phyloP scores from a whole-genome alignment of 257 asterid species.

The Capsicum chinense region DNA sequence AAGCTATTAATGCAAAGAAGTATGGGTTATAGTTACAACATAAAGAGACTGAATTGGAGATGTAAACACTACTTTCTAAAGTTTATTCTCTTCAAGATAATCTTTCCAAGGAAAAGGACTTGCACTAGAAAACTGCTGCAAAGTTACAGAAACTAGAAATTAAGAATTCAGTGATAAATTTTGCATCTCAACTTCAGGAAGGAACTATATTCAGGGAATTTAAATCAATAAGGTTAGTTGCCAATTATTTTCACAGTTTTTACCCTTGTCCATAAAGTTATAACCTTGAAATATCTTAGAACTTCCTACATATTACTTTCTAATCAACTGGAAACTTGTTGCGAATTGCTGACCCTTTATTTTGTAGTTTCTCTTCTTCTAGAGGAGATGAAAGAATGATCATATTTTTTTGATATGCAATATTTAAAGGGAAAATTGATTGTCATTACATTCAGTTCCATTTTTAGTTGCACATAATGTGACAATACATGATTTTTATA shows the following conservation, averaged over 20 bases:
- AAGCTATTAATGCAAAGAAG: conserved; percentile 37
- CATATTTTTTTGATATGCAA: not conserved
- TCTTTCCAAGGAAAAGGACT: conserved; percentile 47
- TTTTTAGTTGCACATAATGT: conserved; percentile 4
- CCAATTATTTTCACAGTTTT: conserved; percentile 8
- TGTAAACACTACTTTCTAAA: conserved; percentile 47
- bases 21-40: conserved; percentile 53
- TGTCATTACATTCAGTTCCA: not conserved
- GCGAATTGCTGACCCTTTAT: conserved; percentile 8
- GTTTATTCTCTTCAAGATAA: conserved; percentile 47
- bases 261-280: not conserved
- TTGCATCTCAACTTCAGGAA: conserved; percentile 50
- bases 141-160: conserved; percentile 49
- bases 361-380: not conserved
- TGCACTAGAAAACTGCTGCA: conserved; percentile 57
- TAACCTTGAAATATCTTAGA: not conserved
- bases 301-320: not conserved
- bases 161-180: conserved; percentile 56
- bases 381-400: not conserved
- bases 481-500: not conserved
- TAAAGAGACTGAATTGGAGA: conserved; percentile 45
- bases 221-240: conserved; percentile 64
- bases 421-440: not conserved
- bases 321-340: conserved; percentile 4
- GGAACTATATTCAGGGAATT: conserved; percentile 55